Conservation (phyloP, 1,139 yeast species). For the Kodamaea alishanica region DNA sequence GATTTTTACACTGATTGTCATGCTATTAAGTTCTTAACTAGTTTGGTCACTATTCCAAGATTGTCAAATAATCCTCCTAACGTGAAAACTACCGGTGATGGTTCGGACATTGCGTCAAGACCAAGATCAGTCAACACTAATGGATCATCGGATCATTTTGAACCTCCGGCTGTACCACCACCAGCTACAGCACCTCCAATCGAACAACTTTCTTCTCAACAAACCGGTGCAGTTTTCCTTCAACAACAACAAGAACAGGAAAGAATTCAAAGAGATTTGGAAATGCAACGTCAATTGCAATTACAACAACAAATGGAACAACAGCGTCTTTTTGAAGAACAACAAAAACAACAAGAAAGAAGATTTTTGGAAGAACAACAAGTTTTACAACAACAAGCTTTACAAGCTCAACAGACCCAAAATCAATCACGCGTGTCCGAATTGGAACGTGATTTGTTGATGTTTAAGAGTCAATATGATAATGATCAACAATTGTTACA, state of each 20-base stretch:
- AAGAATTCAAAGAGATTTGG: constrained; percentile 60
- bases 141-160: constrained; percentile 21
- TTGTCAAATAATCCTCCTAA: constrained; percentile 69
- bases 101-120: constrained; percentile 34
- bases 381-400: constrained; percentile 54
- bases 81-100: constrained; percentile 43
- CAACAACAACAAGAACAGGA: constrained; percentile 64
- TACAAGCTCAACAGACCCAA: constrained; percentile 52
- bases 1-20: constrained; percentile 92
- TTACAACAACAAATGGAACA: constrained; percentile 53
- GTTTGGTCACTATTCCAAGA: constrained; percentile 83
- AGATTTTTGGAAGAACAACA: constrained; percentile 53
- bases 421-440: constrained; percentile 79
- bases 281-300: constrained; percentile 43
- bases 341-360: constrained; percentile 62
- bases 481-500: constrained; percentile 80
- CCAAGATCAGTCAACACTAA: constrained; percentile 35
- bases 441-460: constrained; percentile 74
- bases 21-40: constrained; percentile 75
- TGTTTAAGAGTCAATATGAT: constrained; percentile 78
- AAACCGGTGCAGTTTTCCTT: constrained; percentile 38
- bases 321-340: constrained; percentile 65
- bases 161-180: constrained; percentile 24
- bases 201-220: constrained; percentile 41
- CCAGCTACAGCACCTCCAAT: constrained; percentile 47